phyloP scores from a whole-genome alignment of 2,329 filamentous ascomycete genomes.

The Zymoseptoria brevis region DNA sequence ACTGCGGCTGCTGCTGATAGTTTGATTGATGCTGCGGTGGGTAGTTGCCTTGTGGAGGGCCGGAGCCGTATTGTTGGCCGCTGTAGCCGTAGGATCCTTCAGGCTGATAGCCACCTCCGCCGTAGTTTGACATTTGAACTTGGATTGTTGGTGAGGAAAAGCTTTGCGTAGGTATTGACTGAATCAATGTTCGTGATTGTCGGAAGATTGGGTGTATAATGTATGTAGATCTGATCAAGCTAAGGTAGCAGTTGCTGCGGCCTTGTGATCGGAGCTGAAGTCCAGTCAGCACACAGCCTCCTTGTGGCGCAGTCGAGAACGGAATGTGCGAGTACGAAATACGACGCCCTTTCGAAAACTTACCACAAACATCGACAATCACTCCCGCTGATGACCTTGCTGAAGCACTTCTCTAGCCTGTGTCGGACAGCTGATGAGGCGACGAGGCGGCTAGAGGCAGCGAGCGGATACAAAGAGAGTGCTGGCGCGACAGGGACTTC shows the following conservation, averaged over 20 bases:
- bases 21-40: constrained; percentile 3
- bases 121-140: background rate
- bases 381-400: background rate
- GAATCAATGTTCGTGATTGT: no score
- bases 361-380: background rate
- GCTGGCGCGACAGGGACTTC: background rate
- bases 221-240: background rate
- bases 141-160: background rate
- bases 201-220: background rate
- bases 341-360: background rate
- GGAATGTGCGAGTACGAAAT: background rate
- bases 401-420: no score
- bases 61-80: no score
- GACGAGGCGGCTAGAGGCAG: background rate
- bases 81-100: background rate
- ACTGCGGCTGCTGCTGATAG: constrained; percentile 7
- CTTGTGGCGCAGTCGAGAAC: background rate
- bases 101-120: background rate
- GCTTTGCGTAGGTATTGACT: no score
- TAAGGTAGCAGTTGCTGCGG: background rate
- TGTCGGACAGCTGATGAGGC: background rate
- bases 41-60: constrained; percentile 3
- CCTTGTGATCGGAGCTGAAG: background rate
- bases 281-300: background rate
- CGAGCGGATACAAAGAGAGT: background rate